Evolutionary conservation across 1,284 basidiomycete genomes (phyloP), one percentile per base, ranked within the genome.

Genomic region (Sanghuangporus baumii): DNA sequence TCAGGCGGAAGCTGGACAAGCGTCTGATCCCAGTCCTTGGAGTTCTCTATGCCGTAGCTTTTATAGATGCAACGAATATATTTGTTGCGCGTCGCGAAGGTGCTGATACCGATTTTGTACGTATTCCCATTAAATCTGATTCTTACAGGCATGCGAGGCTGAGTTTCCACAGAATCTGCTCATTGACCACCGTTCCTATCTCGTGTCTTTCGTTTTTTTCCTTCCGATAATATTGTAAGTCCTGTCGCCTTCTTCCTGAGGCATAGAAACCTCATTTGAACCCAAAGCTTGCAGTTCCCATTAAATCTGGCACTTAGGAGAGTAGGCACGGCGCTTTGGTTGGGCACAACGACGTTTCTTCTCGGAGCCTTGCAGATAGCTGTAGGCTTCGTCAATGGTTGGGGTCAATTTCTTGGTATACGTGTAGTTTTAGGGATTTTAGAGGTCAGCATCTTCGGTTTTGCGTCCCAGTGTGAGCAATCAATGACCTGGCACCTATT

Each of bases 281-380:
- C 38, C 34, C 55, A 23, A 18, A 52, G 57, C 16, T 41, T 59
- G 16, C 37, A 69, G 63, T 54, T 70, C 8, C 71, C 71, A 7
- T 69, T 70, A 51, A 72, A 72, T 66, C 65, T 73, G 14, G 57
- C 71, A 11, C 59, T 74, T 7, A 68, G 74, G 34, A 74, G 73
- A 61, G 67, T 78, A 51, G 77, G 77, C 20, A 67, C 73, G 6
- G 69, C 74, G 37, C 68, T 66, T 54, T 74, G 75, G 67, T 67
- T 76, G 8, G 66, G 69, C 18, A 64, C 65, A 20, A 67, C 67
- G 36, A 65, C 67, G n/a, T 31, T 71, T 51, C 65, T 69, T 48
- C 78, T 75, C 73, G 76, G 76, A 36, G 61, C 73, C 5, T 68
- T 74, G 59, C 75, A 76, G 72, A 59, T 77, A n/a, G 71, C 71